Evolutionary conservation across 768 basidiomycete species (phyloP).

Genomic region (Cantharellus anzutake): DNA sequence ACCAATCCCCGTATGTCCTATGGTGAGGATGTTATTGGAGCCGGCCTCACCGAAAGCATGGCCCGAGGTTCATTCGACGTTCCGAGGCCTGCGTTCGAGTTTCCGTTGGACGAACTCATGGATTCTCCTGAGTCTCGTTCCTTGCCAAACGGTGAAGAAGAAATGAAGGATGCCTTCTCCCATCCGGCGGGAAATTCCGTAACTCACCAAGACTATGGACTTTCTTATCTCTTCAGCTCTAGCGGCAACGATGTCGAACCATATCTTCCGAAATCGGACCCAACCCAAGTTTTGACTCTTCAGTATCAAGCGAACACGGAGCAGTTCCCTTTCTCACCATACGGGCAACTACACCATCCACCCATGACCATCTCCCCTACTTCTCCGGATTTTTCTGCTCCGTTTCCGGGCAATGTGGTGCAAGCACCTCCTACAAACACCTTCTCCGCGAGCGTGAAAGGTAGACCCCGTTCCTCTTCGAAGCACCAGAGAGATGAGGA

Average conservation of each 20-base stretch:
- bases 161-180: neutral
- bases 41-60: neutral
- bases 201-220: neutral
- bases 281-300: too few species aligned
- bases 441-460: neutral
- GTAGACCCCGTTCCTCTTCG: neutral
- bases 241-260: too few species aligned
- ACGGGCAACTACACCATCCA: neutral
- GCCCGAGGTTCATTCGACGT: constrained; percentile 32
- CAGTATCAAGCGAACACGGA: too few species aligned
- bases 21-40: constrained; percentile 39
- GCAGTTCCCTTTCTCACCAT: neutral
- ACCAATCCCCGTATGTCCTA: constrained; percentile 47
- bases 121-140: constrained; percentile 23
- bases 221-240: too few species aligned
- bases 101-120: constrained; percentile 70
- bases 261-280: too few species aligned
- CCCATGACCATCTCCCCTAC: neutral
- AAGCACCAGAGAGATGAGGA: neutral
- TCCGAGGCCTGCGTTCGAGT: constrained; percentile 62
- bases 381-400: neutral
- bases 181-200: neutral
- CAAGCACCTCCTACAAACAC: neutral
- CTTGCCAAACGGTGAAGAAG: neutral
- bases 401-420: neutral